Evolutionary conservation across 176 grass and related monocot species (phyloP).

Genomic region (Pontederia paniculata): DNA sequence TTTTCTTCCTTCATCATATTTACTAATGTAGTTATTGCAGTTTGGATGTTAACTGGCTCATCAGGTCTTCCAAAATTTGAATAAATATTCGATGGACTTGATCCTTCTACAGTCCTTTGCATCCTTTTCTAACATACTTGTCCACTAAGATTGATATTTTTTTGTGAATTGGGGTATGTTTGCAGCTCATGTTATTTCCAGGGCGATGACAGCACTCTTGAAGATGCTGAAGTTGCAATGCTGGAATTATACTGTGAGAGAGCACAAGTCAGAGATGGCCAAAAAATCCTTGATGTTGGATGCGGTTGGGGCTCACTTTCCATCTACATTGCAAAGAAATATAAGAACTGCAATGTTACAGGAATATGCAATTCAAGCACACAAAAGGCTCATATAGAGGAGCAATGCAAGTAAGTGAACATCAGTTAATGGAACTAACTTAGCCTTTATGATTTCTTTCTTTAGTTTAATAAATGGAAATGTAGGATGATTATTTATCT

Average conservation of each 20-base stretch:
- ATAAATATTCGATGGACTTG: not conserved
- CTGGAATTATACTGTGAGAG: slow-evolving; percentile 81
- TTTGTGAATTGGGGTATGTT: not conserved
- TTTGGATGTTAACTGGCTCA: too few relatives aligned
- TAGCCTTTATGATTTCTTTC: not conserved
- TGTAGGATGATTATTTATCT: slow-evolving; percentile 4
- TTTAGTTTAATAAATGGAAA: not conserved
- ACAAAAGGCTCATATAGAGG: slow-evolving; percentile 78
- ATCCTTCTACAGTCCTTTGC: not conserved
- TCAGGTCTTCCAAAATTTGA: too few relatives aligned
- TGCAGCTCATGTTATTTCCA: slow-evolving; percentile 83
- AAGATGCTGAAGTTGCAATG: slow-evolving; percentile 86
- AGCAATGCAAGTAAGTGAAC: slow-evolving; percentile 51
- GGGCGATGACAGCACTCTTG: slow-evolving; percentile 46
- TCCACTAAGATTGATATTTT: too few relatives aligned
- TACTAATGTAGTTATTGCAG: too few relatives aligned
- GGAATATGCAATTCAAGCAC: slow-evolving; percentile 93
- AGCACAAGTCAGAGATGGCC: slow-evolving; percentile 64
- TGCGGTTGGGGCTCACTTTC: slow-evolving; percentile 95
- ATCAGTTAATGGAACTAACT: not conserved
- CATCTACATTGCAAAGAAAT: slow-evolving; percentile 68
- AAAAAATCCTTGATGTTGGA: slow-evolving; percentile 69
- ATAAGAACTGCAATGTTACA: slow-evolving; percentile 53
- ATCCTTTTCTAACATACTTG: too few relatives aligned
- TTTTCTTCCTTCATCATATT: too few relatives aligned